Evolutionary conservation across 371 early-diverging fungal genomes (phyloP), one percentile per base, ranked within the genome.

Genomic region (Apophysomyces ossiformis): DNA sequence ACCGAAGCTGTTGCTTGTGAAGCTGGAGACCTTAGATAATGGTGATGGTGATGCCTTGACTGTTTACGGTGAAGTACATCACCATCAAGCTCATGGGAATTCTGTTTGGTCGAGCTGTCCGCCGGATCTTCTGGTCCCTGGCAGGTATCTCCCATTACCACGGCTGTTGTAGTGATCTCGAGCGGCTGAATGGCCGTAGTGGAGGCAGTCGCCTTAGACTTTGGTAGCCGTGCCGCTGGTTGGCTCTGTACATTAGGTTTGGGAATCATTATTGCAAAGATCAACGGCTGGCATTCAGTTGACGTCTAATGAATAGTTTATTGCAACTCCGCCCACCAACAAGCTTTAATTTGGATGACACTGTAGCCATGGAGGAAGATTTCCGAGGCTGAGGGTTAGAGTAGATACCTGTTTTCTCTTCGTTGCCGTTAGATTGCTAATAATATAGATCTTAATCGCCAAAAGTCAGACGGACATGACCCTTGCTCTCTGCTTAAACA

Each of bases 91-190:
- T 61, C 56, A 50, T 50, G 36, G 21, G 36, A 39, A 18, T 50
- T 46, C 41, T 43, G 39, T 41, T 63, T 58, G 26, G 0, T 66
- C 37, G 21, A 37, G 43, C 43, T 63, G 61, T 60, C 56, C 7
- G n/a, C 36, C 11, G 44, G 35, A 43, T 57, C 61, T 38, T 45
- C 64, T 43, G 46, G 26, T 38, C 38, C 45, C 12, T 16, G 37
- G 35, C 18, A 41, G 16, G 50, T 50, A 16, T 58, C 37, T 44
- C 58, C 37, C 15, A 46, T 66, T 18, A 74, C 76, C 6, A 82
- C 74, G 11, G 81, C 77, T 37, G 77, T 79, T 9, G 77, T 82
- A 11, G 77, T 82, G 38, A 82, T 77, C 57, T 82, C 79, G 16
- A 82, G 37, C 5, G 79, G 75, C 45, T 82, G 79, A n/a, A 82